phyloP scores from a whole-genome alignment of 495 filamentous ascomycete species.

The Daldinia decipiens region DNA sequence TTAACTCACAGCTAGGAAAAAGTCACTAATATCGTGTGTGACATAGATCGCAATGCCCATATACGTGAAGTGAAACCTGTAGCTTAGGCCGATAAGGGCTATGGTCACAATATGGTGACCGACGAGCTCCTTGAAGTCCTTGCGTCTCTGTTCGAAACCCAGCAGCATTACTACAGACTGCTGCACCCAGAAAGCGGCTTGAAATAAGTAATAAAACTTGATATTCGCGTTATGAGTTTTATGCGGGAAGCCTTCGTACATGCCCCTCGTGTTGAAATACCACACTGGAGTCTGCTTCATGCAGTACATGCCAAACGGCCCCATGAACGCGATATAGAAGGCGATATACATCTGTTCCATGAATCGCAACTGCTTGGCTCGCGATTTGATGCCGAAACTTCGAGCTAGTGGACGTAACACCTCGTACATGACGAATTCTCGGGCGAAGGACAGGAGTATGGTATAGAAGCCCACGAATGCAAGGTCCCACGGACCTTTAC shows the following conservation, averaged over 20 bases:
- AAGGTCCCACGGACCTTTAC: neutral
- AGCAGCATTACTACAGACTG: neutral
- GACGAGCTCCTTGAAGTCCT: neutral
- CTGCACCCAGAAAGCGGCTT: neutral
- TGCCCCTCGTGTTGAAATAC: constrained; percentile 92
- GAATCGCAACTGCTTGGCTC: neutral
- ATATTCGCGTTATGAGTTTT: constrained; percentile 39
- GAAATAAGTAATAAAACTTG: neutral
- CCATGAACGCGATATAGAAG: constrained; percentile 72
- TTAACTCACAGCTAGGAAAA: neutral
- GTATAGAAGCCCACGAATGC: neutral
- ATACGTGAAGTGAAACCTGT: constrained; percentile 2
- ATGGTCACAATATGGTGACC: neutral
- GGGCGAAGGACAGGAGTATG: neutral
- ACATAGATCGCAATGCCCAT: neutral
- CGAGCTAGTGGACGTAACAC: neutral
- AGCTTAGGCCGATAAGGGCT: neutral
- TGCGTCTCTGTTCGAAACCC: neutral
- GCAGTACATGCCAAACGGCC: constrained; percentile 86
- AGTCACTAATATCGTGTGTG: neutral
- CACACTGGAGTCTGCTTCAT: constrained; percentile 90
- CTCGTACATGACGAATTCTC: neutral
- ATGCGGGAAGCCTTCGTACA: constrained; percentile 94
- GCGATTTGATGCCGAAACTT: neutral
- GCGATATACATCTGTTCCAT: neutral